These are phyloP conservation scores for Sarcomyxa edulis DNA, from an alignment of 768 basidiomycete genomes.

Conservation along the genomic window DNA sequence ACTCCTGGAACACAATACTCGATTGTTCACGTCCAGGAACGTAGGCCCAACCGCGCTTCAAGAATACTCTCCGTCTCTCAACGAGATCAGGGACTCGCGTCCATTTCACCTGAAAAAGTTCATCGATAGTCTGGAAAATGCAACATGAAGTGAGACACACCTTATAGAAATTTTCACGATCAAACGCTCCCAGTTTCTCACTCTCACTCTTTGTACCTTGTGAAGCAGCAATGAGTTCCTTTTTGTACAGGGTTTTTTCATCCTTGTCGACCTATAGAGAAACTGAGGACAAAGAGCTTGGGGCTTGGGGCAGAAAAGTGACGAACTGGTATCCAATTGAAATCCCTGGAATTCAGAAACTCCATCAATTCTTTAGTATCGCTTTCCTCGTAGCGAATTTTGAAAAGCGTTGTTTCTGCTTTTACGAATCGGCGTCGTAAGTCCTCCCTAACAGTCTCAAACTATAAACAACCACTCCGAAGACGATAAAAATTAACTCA, in stretches of 20 bases:
- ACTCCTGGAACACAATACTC: constrained; percentile 85
- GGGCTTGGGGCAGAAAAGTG: neutral
- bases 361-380: constrained; percentile 46
- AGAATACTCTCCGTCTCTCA: constrained; percentile 70
- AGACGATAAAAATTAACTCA: constrained; percentile 39
- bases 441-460: constrained; percentile 86
- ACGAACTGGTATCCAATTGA: constrained; percentile 60
- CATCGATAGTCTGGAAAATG: neutral
- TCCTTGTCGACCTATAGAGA: constrained; percentile 43
- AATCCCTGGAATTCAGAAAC: constrained; percentile 64
- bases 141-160: constrained; percentile 27
- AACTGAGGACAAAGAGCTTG: constrained; percentile 4
- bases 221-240: constrained; percentile 47
- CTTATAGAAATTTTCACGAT: constrained; percentile 70
- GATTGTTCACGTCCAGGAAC: constrained; percentile 74
- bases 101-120: constrained; percentile 77
- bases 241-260: constrained; percentile 47
- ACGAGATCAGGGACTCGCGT: constrained; percentile 92
- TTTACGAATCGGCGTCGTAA: constrained; percentile 84
- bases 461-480: too few species aligned
- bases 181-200: constrained; percentile 31
- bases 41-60: constrained; percentile 83
- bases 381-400: constrained; percentile 70
- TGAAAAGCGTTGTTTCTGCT: constrained; percentile 83
- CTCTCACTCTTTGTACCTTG: constrained; percentile 31